A percentile compares a stretch with the other conserved stretches of the same genome.
Conservation (phyloP, 2,329 filamentous ascomycete genomes). For the Aspergillus terreus region DNA sequence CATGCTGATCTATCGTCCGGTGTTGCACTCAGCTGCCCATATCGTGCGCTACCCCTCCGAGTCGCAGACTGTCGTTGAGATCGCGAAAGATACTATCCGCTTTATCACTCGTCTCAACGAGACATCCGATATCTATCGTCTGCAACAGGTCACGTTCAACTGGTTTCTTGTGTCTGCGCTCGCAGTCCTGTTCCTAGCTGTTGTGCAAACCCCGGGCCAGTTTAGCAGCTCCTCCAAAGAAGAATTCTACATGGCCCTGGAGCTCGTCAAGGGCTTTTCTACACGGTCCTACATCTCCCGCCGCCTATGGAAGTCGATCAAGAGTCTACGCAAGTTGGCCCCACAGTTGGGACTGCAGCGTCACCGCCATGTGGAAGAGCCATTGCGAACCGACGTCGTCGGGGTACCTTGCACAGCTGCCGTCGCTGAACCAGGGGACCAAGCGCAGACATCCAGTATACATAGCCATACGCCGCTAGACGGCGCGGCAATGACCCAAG, state of each 20-base stretch:
- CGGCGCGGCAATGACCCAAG: constrained; percentile 55
- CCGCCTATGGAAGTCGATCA: constrained; percentile 60
- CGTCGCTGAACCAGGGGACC: background rate
- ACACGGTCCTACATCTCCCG: constrained; percentile 59
- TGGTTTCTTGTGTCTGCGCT: constrained; percentile 62
- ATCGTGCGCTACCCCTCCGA: constrained; percentile 71
- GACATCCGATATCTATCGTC: constrained; percentile 59
- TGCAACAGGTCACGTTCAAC: constrained; percentile 62
- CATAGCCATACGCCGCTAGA: constrained; percentile 42
- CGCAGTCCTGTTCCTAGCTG: constrained; percentile 60
- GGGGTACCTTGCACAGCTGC: background rate
- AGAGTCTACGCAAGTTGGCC: constrained; percentile 57
- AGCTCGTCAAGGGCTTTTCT: constrained; percentile 59
- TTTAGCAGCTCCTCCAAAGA: constrained; percentile 57
- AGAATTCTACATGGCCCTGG: constrained; percentile 63
- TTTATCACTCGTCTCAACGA: constrained; percentile 59
- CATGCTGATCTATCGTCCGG: constrained; percentile 80
- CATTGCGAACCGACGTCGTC: background rate
- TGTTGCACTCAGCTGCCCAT: constrained; percentile 69
- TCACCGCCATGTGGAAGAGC: constrained; percentile 18
- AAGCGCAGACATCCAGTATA: constrained; percentile 42
- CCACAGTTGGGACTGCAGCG: constrained; percentile 54
- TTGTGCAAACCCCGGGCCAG: constrained; percentile 58
- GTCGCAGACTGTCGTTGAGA: constrained; percentile 63
- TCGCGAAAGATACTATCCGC: constrained; percentile 62